A percentile compares a stretch with the other conserved stretches of the same genome.
These are phyloP conservation scores for Globisporangium solare DNA, from an alignment of 352 stramenopile genomes.

Conservation along the genomic window DNA sequence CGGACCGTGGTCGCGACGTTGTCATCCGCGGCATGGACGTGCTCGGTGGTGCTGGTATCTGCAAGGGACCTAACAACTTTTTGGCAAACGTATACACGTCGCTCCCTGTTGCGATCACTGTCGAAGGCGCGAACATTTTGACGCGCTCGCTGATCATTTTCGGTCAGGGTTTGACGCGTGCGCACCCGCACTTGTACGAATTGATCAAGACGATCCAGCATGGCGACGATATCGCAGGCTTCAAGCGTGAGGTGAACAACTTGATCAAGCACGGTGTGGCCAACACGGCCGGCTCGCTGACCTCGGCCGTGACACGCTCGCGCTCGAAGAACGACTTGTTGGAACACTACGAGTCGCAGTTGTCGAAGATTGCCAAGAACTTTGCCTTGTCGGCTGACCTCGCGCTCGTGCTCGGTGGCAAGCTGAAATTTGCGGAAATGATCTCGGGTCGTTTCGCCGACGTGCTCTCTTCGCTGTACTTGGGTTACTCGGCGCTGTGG, in stretches of 20 bases:
- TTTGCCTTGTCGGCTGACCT: constrained; percentile 96
- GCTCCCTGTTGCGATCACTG: constrained; percentile 96
- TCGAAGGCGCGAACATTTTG: constrained; percentile 98
- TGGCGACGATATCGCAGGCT: constrained; percentile 90
- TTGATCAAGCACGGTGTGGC: constrained; percentile 91
- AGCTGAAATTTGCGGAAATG: constrained; percentile 99
- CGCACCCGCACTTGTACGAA: constrained; percentile 96
- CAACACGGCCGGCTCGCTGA: constrained; percentile 91
- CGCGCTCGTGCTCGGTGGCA: constrained; percentile 94
- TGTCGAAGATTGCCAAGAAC: constrained; percentile 95
- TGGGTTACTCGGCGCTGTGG: constrained; percentile 97
- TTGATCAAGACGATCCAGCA: constrained; percentile 97
- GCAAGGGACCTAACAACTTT: constrained; percentile 96
- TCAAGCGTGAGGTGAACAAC: constrained; percentile 93
- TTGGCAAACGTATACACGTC: constrained; percentile 95
- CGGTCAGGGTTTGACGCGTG: constrained; percentile 96
- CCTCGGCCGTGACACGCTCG: constrained; percentile 85
- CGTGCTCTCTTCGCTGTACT: constrained; percentile 95
- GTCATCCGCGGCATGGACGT: constrained; percentile 98
- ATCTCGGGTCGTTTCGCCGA: constrained; percentile 96
- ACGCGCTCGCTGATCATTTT: constrained; percentile 98
- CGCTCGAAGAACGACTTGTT: constrained; percentile 92
- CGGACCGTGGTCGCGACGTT: constrained; percentile 91
- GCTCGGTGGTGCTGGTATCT: constrained; percentile 95
- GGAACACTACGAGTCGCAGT: constrained; percentile 96